Evolutionary conservation across 352 stramenopile species (phyloP).

Genomic region (Phytopythium kandeliae): DNA sequence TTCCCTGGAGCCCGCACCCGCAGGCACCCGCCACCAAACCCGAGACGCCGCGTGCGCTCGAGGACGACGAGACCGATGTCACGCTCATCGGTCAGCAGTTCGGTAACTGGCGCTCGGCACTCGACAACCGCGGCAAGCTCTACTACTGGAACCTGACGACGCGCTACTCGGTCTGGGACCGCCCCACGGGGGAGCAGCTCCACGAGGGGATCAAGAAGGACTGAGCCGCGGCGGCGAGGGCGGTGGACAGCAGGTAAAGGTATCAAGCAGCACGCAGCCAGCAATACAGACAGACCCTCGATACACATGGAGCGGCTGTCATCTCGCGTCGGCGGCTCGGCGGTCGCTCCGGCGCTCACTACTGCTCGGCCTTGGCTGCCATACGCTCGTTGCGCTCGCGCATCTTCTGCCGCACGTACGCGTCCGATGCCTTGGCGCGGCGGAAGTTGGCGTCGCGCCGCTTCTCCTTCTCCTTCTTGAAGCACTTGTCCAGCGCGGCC

Average conservation of each 20-base stretch:
- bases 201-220: constrained; percentile 40
- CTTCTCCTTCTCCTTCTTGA: constrained; percentile 61
- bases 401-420: constrained; percentile 75
- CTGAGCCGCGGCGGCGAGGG: not conserved
- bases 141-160: constrained; percentile 89
- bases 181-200: constrained; percentile 51
- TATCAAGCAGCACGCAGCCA: too few species aligned
- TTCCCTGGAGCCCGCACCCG: constrained; percentile 58
- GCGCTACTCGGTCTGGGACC: constrained; percentile 77
- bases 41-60: constrained; percentile 10
- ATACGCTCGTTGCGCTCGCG: constrained; percentile 52
- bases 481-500: constrained; percentile 72
- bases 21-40: constrained; percentile 11
- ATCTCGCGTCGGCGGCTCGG: too few species aligned
- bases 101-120: constrained; percentile 78
- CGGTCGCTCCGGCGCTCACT: too few species aligned
- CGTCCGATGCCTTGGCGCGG: constrained; percentile 56
- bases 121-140: constrained; percentile 82
- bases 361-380: constrained; percentile 14
- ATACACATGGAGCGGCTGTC: not conserved
- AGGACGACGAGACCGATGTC: constrained; percentile 49
- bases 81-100: constrained; percentile 79
- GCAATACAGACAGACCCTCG: constrained; percentile 5
- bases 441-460: constrained; percentile 61
- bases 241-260: not conserved